Base-by-base conservation (phyloP, 371 early-diverging fungal genomes). In the Sporodiniella umbellata region DNA sequence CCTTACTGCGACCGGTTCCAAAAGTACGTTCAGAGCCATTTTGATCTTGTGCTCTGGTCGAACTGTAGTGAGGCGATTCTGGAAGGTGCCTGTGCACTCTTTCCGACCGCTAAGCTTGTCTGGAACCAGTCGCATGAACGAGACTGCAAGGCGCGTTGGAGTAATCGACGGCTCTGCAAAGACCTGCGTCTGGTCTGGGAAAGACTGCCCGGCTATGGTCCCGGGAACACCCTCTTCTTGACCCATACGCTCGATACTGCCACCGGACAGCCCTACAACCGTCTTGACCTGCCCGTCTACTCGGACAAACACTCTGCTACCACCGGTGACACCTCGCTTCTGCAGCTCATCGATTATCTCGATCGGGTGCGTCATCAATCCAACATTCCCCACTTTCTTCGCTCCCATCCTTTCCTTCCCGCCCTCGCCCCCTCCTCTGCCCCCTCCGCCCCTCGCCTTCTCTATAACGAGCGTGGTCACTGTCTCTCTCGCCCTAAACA, bases 181-280 rank as follows among this genome's bases (percentile, higher is more conserved):
- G 40, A 40, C 15, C 40, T 40, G 8, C 5, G 21, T 10, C 10
- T 40, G 18, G 21, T 40, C 12, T 40, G 40, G 40, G 21, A 19
- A 40, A 22, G 10, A 12, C 40, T 21, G 10, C 3, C 2, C 5
- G 21, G 12, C 21, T 40, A 40, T 60, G 72, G 79, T 55, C 68
- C 78, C 30, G 74, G 78, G 14, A 87, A 85, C 48, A 87, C 81
- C 0, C 55, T 87, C 3, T 45, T 88, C 19, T 53, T 88, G 8
- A 87, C 87, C 44, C 85, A 87, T 58, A 81, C 82, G 6, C 61
- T 61, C 6, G 60, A 59, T 42, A 84, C 85, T 61, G 66, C 77
- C 0, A 63, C 63, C 5, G 44, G 73, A 44, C 87, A 88, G 48
- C 81, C 75, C 15, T 67, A 75, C 30, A 87, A 85, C 51, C 70